Evolutionary conservation across 306 rosid species (phyloP), one percentile per base, ranked within the genome.

Genomic region (Dalbergia oliveri): DNA sequence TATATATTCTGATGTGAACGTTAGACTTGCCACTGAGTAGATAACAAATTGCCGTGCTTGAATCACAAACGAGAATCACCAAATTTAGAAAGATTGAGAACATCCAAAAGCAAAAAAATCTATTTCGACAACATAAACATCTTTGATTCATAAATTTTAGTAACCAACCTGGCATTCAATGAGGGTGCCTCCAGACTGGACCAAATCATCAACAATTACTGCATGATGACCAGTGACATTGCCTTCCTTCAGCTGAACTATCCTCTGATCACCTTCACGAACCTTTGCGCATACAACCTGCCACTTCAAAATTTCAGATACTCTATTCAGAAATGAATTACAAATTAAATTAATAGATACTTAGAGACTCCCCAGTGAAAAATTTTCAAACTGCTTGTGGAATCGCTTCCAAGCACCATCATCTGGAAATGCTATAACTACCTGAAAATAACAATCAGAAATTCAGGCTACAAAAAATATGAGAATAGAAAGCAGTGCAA

Each of bases 361-460:
- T 58, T 51, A 59, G 31, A 79, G 69, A 84, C 91, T 37, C 43
- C 93, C 98, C 94, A 83, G 79, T 76, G 97, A 84, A 81, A 81
- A 95, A 26, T 85, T 86, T 72, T 93, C 97, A 72, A 95, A 89
- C 79, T 34, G 93, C 90, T 95, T 95, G 93, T 95, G 98, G 83
- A 90, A 95, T 79, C 99, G 87, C 88, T 95, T 95, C 98, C 97
- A 95, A 73, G 99, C 99, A 79, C 99, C 99, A 82, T 95, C 98
- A 63, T 95, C 98, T 0, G 98, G 99, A 86, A 95, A 93, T 80
- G 99, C 99, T 84, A 93, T 87, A 72, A 95, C 98, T 86, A 91
- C 87, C 99, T 95, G 90, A 69, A n/a, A 84, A 79, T 56, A 21
- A 64, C 14, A 50, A 65, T 80, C 39, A 77, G 72, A 49, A 82